These are phyloP conservation scores for Trichoderma atrobrunneum DNA, from an alignment of 2,329 filamentous ascomycete genomes.

Conservation along the genomic window DNA sequence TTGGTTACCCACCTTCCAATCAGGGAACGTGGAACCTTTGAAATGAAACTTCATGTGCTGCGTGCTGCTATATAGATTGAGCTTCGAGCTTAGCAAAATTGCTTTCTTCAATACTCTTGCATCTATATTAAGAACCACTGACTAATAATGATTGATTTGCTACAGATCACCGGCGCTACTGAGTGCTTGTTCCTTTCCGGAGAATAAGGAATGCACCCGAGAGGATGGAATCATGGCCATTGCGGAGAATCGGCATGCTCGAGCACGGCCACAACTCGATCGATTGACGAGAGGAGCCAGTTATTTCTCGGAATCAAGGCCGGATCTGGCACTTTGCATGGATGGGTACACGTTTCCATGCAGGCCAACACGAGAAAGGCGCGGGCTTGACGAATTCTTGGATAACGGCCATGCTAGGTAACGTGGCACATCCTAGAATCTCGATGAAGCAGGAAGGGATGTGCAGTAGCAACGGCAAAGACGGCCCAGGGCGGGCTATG, in stretches of 20 bases:
- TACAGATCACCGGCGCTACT: conserved; percentile 43
- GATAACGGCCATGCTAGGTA: background rate
- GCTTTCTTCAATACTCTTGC: conserved; percentile 9
- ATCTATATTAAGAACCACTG: conserved; percentile 15
- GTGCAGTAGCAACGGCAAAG: background rate
- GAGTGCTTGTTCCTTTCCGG: conserved; percentile 7
- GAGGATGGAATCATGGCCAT: background rate
- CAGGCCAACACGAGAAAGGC: background rate
- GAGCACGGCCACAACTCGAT: background rate
- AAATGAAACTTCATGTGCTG: conserved; percentile 26
- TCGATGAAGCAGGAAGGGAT: conserved; percentile 3
- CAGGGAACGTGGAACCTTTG: background rate
- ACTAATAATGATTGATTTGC: conserved; percentile 42
- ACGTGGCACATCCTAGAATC: background rate
- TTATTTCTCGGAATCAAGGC: background rate
- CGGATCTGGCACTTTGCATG: background rate
- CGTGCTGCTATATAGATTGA: conserved; percentile 31
- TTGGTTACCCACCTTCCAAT: background rate
- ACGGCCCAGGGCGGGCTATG: conserved; percentile 4
- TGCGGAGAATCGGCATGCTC: background rate
- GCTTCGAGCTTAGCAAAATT: conserved; percentile 25
- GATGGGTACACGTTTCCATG: background rate
- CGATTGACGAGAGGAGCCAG: background rate
- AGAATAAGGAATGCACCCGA: conserved; percentile 17
- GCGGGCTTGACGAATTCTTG: background rate